phyloP scores from a whole-genome alignment of 108 stramenopile species.

The Fistulifera pelliculosa region DNA sequence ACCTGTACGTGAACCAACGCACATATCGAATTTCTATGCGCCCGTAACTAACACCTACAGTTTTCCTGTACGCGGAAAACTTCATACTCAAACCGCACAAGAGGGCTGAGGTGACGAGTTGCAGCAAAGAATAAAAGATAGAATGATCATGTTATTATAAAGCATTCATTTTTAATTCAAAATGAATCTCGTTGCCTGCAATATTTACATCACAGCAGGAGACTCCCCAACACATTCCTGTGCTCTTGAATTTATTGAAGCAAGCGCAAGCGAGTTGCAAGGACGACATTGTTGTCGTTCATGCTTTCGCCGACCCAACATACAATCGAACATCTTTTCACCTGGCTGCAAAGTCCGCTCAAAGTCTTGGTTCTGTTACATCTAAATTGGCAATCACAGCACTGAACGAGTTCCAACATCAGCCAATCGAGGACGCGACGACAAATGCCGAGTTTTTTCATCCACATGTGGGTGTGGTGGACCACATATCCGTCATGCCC shows the following conservation, averaged over 20 bases:
- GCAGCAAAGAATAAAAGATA: no score
- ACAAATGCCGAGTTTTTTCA: conserved; percentile 16
- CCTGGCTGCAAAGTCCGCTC: conserved; percentile 44
- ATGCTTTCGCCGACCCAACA: conserved; percentile 64
- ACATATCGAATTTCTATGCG: no score
- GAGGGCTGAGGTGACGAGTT: no score
- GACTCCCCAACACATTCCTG: conserved; percentile 13
- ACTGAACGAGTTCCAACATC: background rate
- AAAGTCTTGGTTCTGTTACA: conserved; percentile 43
- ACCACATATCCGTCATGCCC: conserved; percentile 70
- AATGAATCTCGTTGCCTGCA: conserved; percentile 35
- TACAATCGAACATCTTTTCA: conserved; percentile 86
- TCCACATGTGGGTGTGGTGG: conserved; percentile 75
- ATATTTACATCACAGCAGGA: conserved; percentile 67
- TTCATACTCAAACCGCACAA: no score
- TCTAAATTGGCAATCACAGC: conserved; percentile 24
- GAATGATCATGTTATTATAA: no score
- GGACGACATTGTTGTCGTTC: conserved; percentile 41
- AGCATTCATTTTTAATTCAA: no score
- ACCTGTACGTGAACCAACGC: no score
- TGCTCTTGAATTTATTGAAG: conserved; percentile 32
- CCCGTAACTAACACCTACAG: no score
- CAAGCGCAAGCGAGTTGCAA: conserved; percentile 47
- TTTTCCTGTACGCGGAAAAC: no score
- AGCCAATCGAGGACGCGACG: background rate